phyloP scores from a whole-genome alignment of 192 early-diverging fungal genomes.

The Rhizoclosmatium sp. region DNA sequence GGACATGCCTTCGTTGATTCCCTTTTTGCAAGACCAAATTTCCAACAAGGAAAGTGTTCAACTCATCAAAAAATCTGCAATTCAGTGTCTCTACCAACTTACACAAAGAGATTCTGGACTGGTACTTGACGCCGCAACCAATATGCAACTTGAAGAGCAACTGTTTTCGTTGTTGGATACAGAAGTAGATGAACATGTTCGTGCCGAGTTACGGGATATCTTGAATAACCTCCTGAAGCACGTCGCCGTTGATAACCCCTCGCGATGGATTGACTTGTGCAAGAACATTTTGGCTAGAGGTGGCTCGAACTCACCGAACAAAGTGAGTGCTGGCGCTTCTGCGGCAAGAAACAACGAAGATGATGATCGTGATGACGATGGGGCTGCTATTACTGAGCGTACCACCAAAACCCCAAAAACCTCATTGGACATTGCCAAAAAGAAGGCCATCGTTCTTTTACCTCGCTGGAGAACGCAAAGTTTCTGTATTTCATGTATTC shows the following conservation, averaged over 20 bases:
- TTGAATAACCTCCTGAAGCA: conserved; percentile 46
- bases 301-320: conserved; percentile 37
- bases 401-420: conserved; percentile 33
- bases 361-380: conserved; percentile 54
- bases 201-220: conserved; percentile 64
- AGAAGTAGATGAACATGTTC: conserved; percentile 70
- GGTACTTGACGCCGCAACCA: conserved; percentile 71
- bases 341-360: conserved; percentile 28
- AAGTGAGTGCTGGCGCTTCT: conserved; percentile 30
- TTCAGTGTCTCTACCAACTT: conserved; percentile 88
- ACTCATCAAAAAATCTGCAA: conserved; percentile 75
- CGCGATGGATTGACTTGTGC: conserved; percentile 83
- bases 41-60: conserved; percentile 47
- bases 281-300: conserved; percentile 79
- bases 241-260: conserved; percentile 68
- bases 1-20: conserved; percentile 70
- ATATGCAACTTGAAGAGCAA: conserved; percentile 73
- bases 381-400: conserved; percentile 40
- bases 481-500: conserved; percentile 79
- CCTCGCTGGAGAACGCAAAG: conserved; percentile 82
- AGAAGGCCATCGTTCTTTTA: conserved; percentile 49
- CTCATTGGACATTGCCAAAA: conserved; percentile 20
- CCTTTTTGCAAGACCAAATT: conserved; percentile 79
- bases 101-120: conserved; percentile 76
- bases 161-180: conserved; percentile 82